Conservation (phyloP, 169 alveolate genomes). For the Eimeria praecox region DNA sequence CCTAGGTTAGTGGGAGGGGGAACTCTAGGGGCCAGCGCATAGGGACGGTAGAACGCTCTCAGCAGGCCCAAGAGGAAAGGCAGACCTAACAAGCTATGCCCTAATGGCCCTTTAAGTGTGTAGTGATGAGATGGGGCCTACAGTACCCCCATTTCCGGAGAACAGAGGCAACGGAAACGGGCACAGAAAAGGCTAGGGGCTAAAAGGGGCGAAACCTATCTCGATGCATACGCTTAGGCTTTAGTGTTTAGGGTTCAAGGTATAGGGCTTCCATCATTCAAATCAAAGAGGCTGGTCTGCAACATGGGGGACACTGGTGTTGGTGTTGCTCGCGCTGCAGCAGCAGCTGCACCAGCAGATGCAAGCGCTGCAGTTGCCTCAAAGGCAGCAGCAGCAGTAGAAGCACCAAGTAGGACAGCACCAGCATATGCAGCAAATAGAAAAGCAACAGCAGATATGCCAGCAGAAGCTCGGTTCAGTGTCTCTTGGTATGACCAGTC, state of each 20-base stretch:
- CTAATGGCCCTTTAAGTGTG: too few species aligned
- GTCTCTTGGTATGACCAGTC: not conserved
- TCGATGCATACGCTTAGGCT: not conserved
- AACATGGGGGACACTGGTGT: not conserved
- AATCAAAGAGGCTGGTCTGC: not conserved
- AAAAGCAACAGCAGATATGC: not conserved
- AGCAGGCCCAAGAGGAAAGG: not conserved
- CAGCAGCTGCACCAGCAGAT: slow-evolving; percentile 5
- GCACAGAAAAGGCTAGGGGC: not conserved
- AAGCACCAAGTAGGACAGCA: not conserved
- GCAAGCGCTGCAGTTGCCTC: not conserved
- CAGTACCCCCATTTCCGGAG: not conserved
- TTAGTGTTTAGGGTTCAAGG: slow-evolving; percentile 2
- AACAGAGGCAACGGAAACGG: not conserved
- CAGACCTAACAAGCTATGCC: not conserved
- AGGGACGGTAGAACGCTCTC: not conserved
- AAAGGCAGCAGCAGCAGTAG: not conserved
- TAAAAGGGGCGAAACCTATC: not conserved
- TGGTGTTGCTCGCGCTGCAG: slow-evolving; percentile 1
- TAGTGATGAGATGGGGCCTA: not conserved
- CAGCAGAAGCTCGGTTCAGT: not conserved
- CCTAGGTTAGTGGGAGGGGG: not conserved
- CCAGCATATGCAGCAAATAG: not conserved
- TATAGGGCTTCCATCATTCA: not conserved
- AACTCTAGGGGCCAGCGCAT: not conserved